Conservation (phyloP, 768 basidiomycete species). For the Boletus rubescentipes region DNA sequence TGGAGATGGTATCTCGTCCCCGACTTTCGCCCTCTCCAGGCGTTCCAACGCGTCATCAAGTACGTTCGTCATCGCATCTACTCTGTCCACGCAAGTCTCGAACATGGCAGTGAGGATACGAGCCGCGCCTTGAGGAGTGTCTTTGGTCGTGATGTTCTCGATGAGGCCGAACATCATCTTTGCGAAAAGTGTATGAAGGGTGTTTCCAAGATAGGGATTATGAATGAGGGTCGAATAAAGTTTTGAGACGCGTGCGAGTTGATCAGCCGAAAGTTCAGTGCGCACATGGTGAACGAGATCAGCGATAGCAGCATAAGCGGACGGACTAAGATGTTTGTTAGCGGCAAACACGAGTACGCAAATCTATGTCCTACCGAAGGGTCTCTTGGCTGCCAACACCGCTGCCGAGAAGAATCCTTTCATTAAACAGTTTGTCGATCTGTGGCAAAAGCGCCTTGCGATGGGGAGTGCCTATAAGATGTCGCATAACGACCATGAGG, state of each 20-base stretch:
- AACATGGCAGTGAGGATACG: slow-evolving; percentile 74
- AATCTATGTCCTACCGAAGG: slow-evolving; percentile 53
- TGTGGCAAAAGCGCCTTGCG: slow-evolving; percentile 76
- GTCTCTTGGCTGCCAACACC: slow-evolving; percentile 84
- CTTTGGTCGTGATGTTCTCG: slow-evolving; percentile 79
- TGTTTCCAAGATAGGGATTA: slow-evolving; percentile 76
- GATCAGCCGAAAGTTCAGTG: slow-evolving; percentile 71
- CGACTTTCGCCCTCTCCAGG: slow-evolving; percentile 44
- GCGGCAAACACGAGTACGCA: background rate
- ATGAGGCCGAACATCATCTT: slow-evolving; percentile 91
- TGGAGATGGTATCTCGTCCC: slow-evolving; percentile 44
- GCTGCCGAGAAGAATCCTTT: slow-evolving; percentile 83
- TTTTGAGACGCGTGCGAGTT: slow-evolving; percentile 75
- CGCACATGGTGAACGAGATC: slow-evolving; percentile 94
- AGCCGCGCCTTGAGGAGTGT: slow-evolving; percentile 64
- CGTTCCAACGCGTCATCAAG: slow-evolving; percentile 48
- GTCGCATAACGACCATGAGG: slow-evolving; percentile 87
- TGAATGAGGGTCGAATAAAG: slow-evolving; percentile 88
- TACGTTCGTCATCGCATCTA: slow-evolving; percentile 74
- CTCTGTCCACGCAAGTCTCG: slow-evolving; percentile 79
- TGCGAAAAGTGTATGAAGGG: slow-evolving; percentile 85
- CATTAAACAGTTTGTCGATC: slow-evolving; percentile 88
- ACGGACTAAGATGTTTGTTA: slow-evolving; percentile 47
- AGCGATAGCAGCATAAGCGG: slow-evolving; percentile 84
- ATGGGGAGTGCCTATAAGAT: slow-evolving; percentile 78